Conservation (phyloP, 371 early-diverging fungal species). For the Aphelidium insulamus region DNA sequence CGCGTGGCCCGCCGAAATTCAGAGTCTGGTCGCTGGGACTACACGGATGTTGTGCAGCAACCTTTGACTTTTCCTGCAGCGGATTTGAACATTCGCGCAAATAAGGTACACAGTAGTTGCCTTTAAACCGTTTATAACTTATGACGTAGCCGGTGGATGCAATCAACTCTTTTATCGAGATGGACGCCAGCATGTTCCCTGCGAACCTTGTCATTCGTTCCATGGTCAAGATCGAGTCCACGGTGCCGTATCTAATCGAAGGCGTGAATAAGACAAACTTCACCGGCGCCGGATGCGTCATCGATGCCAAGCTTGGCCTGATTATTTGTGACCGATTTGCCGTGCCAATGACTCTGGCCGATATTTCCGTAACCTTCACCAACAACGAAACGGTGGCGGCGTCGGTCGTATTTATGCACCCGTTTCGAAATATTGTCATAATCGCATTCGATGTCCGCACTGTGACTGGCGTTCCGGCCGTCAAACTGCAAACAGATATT, state of each 20-base stretch:
- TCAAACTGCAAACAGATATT: too few species aligned
- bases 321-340: constrained; percentile 59
- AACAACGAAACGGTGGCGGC: too few species aligned
- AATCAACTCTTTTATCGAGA: constrained; percentile 29
- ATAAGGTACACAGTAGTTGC: too few species aligned
- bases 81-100: too few species aligned
- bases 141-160: constrained; percentile 46
- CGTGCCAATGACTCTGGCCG: constrained; percentile 46
- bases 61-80: too few species aligned
- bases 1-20: too few species aligned
- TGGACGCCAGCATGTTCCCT: constrained; percentile 30
- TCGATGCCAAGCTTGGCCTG: constrained; percentile 41
- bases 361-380: constrained; percentile 51
- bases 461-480: too few species aligned
- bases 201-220: constrained; percentile 40
- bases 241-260: constrained; percentile 42
- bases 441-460: too few species aligned
- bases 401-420: constrained; percentile 17
- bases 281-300: constrained; percentile 51
- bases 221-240: constrained; percentile 39
- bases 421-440: too few species aligned
- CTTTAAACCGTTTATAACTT: constrained; percentile 3
- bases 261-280: constrained; percentile 34
- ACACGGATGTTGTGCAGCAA: too few species aligned
- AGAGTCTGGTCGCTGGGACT: too few species aligned